Base-by-base conservation (phyloP, 768 basidiomycete genomes). In the Boletus rufocinnamomeus region DNA sequence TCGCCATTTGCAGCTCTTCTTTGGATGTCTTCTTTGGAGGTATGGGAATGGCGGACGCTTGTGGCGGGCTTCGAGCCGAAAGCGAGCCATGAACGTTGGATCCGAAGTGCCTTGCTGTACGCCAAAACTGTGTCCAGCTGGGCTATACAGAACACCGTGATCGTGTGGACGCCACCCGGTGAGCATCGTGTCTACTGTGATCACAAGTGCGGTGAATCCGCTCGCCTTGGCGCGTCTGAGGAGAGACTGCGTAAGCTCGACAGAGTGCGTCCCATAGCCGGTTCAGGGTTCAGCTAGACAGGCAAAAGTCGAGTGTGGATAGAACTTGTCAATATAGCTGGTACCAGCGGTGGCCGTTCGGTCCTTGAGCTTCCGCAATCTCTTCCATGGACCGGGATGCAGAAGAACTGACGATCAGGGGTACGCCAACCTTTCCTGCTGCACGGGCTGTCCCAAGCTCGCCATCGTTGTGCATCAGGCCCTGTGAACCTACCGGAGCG, bases 401-500 rank as follows among this genome's bases (percentile, higher is more conserved):
- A 21, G 23, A 56, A 17, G 68, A 53, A 5, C 68, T 66, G n/a
- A 58, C 46, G 40, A 63, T 66, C 34, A 77, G 74, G 2, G 81
- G 79, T 9, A 84, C 74, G 7, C 75, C 76, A n/a, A 84, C 71
- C 37, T 74, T 75, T 2, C 60, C 73, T 5, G 81, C 82, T 10
- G 79, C 81, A 30, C 70, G 71, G 0, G 80, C 78, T 3, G 77
- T 72, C 0, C 75, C 80, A 14, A 80, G 65, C 62, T 84, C 84
- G 8, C 75, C 82, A 16, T 62, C 60, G 0, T 72, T 74, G 17
- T 75, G 72, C 66, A 82, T 80, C 17, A 84, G 66, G 58, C 77
- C 80, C 63, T 82, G 84, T 58, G 83, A 80, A 3, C 85, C 83
- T 44, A 86, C 78, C 0, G 84, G 83, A 0, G 82, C 84, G 57